phyloP scores from a whole-genome alignment of 2,329 filamentous ascomycete genomes.

The Colletotrichum eleusines region DNA sequence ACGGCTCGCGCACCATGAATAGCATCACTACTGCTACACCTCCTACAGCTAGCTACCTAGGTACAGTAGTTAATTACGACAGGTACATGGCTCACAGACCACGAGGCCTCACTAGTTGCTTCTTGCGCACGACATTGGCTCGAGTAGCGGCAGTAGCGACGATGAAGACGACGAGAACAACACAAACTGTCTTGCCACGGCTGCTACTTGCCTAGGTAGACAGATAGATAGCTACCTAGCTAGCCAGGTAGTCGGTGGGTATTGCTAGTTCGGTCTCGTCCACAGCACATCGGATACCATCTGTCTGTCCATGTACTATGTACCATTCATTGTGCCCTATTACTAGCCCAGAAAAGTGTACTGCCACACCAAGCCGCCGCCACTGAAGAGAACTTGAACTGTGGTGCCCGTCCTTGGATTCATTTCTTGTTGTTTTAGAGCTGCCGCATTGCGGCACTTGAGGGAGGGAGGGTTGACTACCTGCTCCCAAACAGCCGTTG shows the following conservation, averaged over 20 bases:
- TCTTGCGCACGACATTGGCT: background rate
- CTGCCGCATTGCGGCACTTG: background rate
- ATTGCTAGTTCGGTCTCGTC: conserved; percentile 24
- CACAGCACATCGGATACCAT: background rate
- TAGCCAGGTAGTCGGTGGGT: background rate
- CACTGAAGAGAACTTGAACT: conserved; percentile 25
- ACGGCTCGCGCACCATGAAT: background rate
- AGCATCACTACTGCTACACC: background rate
- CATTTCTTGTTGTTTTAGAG: conserved; percentile 24
- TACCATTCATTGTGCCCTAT: background rate
- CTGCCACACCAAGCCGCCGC: conserved; percentile 32
- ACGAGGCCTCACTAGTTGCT: background rate
- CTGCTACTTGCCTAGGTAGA: background rate
- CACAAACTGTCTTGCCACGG: background rate
- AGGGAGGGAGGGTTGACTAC: background rate
- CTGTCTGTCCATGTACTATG: background rate
- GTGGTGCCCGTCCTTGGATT: conserved; percentile 24
- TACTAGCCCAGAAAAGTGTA: too few species aligned
- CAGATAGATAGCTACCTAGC: too few species aligned
- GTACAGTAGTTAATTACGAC: too few species aligned
- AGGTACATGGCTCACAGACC: background rate
- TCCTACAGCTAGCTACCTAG: too few species aligned
- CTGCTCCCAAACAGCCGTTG: background rate
- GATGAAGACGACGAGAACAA: background rate
- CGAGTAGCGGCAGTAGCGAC: background rate